Percentiles rank a stretch among this genome's conserved stretches.
Evolutionary conservation across 1,284 basidiomycete genomes (phyloP).

Genomic region (Ustilago trichophora): DNA sequence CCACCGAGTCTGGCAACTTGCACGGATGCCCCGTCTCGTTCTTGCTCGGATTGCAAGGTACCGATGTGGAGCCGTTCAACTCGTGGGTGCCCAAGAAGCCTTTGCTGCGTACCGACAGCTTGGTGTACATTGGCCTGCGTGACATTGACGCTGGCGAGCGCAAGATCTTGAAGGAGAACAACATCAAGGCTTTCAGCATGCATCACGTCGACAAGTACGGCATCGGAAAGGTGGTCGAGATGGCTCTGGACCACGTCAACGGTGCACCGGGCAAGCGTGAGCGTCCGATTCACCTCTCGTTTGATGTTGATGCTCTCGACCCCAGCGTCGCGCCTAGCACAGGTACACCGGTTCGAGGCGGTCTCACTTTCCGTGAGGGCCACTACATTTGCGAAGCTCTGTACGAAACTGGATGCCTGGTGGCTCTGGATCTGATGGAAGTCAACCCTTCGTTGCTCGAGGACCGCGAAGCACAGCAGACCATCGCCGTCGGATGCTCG

Average conservation of each 20-base stretch:
- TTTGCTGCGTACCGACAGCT: constrained; percentile 73
- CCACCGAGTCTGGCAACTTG: constrained; percentile 88
- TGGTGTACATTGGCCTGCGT: constrained; percentile 94
- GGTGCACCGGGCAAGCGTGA: constrained; percentile 70
- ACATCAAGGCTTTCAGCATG: constrained; percentile 95
- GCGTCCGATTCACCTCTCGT: constrained; percentile 90
- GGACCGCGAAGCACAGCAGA: constrained; percentile 79
- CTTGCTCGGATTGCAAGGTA: constrained; percentile 71
- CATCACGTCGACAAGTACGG: constrained; percentile 97
- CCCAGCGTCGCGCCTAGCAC: constrained; percentile 93
- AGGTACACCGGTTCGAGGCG: constrained; percentile 93
- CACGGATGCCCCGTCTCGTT: constrained; percentile 99
- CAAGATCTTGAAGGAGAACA: constrained; percentile 82
- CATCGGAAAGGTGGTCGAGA: constrained; percentile 84
- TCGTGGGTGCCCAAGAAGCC: constrained; percentile 60
- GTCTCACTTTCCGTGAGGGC: constrained; percentile 95
- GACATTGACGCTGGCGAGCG: constrained; percentile 93
- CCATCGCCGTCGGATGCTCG: constrained; percentile 92
- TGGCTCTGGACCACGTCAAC: constrained; percentile 94
- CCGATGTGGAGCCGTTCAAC: constrained; percentile 62
- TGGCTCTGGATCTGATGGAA: constrained; percentile 81
- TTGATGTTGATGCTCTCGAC: constrained; percentile 88
- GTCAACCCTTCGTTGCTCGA: constrained; percentile 88
- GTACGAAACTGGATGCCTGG: constrained; percentile 89
- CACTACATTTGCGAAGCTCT: constrained; percentile 92